Conservation (phyloP, 257 asterid genomes). For the Striga asiatica region DNA sequence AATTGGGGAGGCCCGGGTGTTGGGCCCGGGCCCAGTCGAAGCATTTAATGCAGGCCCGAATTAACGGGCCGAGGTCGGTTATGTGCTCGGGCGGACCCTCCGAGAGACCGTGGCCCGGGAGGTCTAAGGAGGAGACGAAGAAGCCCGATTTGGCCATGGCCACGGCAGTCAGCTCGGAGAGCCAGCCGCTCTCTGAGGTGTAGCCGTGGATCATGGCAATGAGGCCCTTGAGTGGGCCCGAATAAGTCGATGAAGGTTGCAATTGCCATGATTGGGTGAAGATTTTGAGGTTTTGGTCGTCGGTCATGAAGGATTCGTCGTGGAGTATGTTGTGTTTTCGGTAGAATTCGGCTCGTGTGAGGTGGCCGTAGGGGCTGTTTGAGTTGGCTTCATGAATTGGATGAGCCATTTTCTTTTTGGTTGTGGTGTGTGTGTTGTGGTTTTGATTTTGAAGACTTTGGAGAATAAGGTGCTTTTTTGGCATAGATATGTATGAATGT, state of each 20-base stretch:
- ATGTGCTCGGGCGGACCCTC: conserved; percentile 55
- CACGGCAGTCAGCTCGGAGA: conserved; percentile 62
- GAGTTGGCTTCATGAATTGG: conserved; percentile 72
- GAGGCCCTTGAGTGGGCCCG: conserved; percentile 26
- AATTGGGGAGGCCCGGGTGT: conserved; percentile 40
- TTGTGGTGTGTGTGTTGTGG: neutral
- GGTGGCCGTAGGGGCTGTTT: conserved; percentile 68
- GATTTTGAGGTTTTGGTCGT: conserved; percentile 38
- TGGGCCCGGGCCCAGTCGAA: conserved; percentile 30
- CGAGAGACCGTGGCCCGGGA: conserved; percentile 75
- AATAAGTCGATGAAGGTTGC: conserved; percentile 30
- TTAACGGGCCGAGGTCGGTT: conserved; percentile 32
- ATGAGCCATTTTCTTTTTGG: conserved; percentile 33
- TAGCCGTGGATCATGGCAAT: conserved; percentile 82
- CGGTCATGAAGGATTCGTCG: conserved; percentile 42
- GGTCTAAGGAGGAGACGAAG: conserved; percentile 54
- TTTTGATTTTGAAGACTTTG: neutral
- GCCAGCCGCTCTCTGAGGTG: conserved; percentile 74
- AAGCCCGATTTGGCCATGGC: conserved; percentile 67
- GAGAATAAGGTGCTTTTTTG: neutral
- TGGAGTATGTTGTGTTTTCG: conserved; percentile 48
- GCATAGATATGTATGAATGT: neutral
- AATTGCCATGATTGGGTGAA: conserved; percentile 82
- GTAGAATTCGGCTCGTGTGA: conserved; percentile 49
- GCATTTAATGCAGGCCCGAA: conserved; percentile 44